Base-by-base conservation (phyloP, 1,284 basidiomycete species). In the Cutaneotrichosporon cutaneum region DNA sequence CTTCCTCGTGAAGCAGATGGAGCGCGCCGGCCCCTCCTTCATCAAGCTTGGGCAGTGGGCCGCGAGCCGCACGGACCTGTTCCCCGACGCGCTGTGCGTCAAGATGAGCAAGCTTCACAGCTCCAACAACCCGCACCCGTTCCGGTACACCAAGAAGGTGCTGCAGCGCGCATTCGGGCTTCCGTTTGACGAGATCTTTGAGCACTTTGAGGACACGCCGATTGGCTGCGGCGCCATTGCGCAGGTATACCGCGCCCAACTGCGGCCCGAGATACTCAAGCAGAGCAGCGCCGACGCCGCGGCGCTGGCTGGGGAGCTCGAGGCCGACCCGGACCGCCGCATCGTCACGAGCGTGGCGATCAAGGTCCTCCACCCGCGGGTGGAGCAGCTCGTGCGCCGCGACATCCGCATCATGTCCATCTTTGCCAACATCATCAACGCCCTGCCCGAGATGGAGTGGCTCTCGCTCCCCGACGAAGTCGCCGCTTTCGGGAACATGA, bases 21-120 rank as follows among this genome's bases (percentile, higher is more conserved):
- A 95, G 78, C 82, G 87, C 11, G 95, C 95, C 6, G 96, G 96
- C 0, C 96, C 96, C 4, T 96, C 94, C 0, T 99, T 99, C 76
- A 93, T 93, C 80, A 99, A 99, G 90, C 85, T 99, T 56, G 92
- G 92, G 1, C 96, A 99, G 84, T 99, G 96, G 96, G 96, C 96
- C 1, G 96, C 90, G 6, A 94, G 94, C 30, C 86, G 96, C 58
- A 89, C 90, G 52, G 96, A 99, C 77, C 82, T 99, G 6, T 99
- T 99, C 80, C 92, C 96, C 1, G 83, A 88, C n/a, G 80, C 86
- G n/a, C 85, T 99, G 5, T 99, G 96, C 77, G 85, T 90, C 61
- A 85, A 86, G 65, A 84, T 99, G 71, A 92, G 91, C 53, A 86
- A 87, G 59, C 82, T 98, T 16, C 96, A 99, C 75, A 97, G 94